These are phyloP conservation scores for Lunularia cruciata DNA, from an alignment of 225 moss, liverwort and hornwort genomes.

Conservation along the genomic window DNA sequence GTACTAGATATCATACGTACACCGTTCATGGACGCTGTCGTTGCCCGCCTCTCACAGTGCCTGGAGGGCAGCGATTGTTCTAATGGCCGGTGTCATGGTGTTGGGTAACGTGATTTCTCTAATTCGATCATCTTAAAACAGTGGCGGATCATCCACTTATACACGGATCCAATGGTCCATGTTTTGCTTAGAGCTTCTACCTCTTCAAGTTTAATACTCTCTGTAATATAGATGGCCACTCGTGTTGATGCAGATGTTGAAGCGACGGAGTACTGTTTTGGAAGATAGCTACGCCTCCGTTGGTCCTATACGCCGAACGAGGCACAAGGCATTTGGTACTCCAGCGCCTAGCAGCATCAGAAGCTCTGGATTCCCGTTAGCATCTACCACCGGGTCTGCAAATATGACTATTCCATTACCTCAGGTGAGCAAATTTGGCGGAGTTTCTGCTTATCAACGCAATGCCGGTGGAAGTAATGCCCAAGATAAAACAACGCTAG, in stretches of 20 bases:
- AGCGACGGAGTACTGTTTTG: slow-evolving; percentile 74
- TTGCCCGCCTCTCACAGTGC: no score
- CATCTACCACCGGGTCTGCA: slow-evolving; percentile 9
- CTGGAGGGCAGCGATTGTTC: no score
- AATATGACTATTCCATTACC: slow-evolving; percentile 12
- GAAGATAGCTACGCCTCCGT: slow-evolving; percentile 85
- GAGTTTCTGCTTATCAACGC: slow-evolving; percentile 16
- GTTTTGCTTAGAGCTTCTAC: no score
- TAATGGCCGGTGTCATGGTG: no score
- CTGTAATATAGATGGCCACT: not conserved
- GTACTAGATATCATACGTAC: not conserved
- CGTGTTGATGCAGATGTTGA: slow-evolving; percentile 38
- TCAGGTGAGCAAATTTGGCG: slow-evolving; percentile 4
- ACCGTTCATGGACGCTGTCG: not conserved
- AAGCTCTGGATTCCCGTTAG: slow-evolving; percentile 44
- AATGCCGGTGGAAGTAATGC: slow-evolving; percentile 40
- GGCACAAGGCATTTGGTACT: slow-evolving; percentile 67
- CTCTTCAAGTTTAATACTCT: not conserved
- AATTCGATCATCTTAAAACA: no score
- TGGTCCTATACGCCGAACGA: slow-evolving; percentile 81
- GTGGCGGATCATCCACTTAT: no score
- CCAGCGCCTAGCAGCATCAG: slow-evolving; percentile 61
- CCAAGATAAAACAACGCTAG: slow-evolving; percentile 47
- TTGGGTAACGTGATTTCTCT: no score
- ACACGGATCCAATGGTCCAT: no score